phyloP scores from a whole-genome alignment of 2,329 filamentous ascomycete species.

The Chrysoporthe deuterocubensis region DNA sequence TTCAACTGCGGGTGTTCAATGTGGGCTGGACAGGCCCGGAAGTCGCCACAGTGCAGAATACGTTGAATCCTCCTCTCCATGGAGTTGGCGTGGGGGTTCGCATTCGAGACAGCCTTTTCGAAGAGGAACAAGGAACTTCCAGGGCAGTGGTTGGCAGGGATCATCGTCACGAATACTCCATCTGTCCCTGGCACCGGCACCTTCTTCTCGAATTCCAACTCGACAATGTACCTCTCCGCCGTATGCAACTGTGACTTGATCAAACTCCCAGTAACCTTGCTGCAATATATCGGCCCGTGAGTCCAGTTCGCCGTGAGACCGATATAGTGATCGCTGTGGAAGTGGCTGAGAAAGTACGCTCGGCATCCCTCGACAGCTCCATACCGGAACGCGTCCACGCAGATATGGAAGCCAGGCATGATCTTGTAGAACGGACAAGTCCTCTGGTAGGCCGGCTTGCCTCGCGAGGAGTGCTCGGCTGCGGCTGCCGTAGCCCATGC shows the following conservation, averaged over 20 bases:
- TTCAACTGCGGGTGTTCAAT: constrained; percentile 79
- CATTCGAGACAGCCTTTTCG: constrained; percentile 68
- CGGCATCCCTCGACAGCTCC: constrained; percentile 90
- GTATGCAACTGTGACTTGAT: constrained; percentile 86
- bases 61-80: constrained; percentile 69
- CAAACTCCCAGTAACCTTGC: constrained; percentile 86
- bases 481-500: constrained; percentile 90
- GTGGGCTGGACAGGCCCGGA: constrained; percentile 86
- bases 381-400: constrained; percentile 95
- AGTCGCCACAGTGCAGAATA: constrained; percentile 94
- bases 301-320: constrained; percentile 86
- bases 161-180: constrained; percentile 89
- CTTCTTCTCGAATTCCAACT: constrained; percentile 81
- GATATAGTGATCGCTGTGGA: constrained; percentile 97
- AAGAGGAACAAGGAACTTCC: constrained; percentile 94
- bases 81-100: constrained; percentile 15
- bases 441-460: constrained; percentile 83
- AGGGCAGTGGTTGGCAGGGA: constrained; percentile 94
- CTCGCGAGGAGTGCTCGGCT: constrained; percentile 74
- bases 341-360: constrained; percentile 96
- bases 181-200: constrained; percentile 80
- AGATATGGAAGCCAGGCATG: constrained; percentile 88
- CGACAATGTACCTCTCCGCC: constrained; percentile 81
- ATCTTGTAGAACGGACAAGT: constrained; percentile 99
- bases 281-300: constrained; percentile 96